phyloP scores from a whole-genome alignment of 192 early-diverging fungal genomes.

The Coemansia sp. region DNA sequence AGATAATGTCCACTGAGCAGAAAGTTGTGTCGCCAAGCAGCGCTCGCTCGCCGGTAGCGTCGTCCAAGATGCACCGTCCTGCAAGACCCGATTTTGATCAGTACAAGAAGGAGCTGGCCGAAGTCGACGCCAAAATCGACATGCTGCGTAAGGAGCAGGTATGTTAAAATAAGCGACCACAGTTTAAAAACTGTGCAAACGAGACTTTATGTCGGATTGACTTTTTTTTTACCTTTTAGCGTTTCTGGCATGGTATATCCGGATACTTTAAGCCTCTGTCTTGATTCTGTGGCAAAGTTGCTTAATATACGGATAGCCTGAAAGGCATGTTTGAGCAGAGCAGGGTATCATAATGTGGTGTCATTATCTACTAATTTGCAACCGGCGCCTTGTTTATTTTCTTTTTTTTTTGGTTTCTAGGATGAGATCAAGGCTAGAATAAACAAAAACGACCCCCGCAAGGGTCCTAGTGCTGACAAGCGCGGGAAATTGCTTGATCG shows the following conservation, averaged over 20 bases:
- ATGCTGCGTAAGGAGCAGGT: constrained; percentile 56
- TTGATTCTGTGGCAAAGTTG: no score
- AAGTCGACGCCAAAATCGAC: constrained; percentile 58
- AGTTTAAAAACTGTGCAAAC: no score
- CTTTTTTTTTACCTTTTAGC: no score
- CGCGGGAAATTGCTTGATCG: constrained; percentile 61
- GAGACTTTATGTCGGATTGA: no score
- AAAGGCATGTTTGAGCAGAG: no score
- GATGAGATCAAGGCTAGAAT: constrained; percentile 57
- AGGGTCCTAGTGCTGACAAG: constrained; percentile 54
- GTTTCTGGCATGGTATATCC: no score
- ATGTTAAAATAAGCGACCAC: constrained; percentile 5
- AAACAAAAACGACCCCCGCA: constrained; percentile 56
- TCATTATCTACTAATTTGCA: no score
- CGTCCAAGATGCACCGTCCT: constrained; percentile 31
- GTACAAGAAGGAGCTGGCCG: constrained; percentile 52
- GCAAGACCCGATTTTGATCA: constrained; percentile 53
- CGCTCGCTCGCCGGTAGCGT: constrained; percentile 7
- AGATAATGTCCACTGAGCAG: constrained; percentile 30
- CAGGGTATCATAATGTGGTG: no score
- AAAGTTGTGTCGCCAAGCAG: constrained; percentile 10
- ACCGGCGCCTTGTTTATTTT: no score
- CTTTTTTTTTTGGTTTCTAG: constrained; percentile 30
- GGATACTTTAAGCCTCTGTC: no score
- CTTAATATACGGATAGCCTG: no score